These are phyloP conservation scores for Magnolia officinalis DNA, from an alignment of 164 flowering plant species.

Conservation along the genomic window DNA sequence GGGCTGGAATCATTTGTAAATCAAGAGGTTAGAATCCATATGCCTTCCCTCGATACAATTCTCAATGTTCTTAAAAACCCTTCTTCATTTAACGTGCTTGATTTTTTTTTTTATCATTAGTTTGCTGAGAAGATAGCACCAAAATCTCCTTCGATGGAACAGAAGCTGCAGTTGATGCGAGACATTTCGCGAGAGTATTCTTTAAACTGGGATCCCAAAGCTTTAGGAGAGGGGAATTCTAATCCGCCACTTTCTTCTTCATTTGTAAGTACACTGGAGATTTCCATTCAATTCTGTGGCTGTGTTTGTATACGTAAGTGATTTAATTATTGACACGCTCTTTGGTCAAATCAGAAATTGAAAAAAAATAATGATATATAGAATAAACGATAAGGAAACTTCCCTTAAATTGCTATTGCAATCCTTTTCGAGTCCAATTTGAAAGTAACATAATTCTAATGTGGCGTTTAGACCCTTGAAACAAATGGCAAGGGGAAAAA, in stretches of 20 bases:
- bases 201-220: constrained; percentile 54
- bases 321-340: background rate
- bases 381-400: no score
- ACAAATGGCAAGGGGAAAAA: no score
- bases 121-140: constrained; percentile 9
- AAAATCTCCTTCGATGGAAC: constrained; percentile 45
- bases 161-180: constrained; percentile 56
- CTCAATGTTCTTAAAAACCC: background rate
- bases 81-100: constrained; percentile 1
- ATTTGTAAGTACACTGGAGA: constrained; percentile 28
- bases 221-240: constrained; percentile 42
- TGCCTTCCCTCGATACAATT: background rate
- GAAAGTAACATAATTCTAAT: no score
- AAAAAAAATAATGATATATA: no score
- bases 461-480: no score
- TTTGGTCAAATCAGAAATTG: no score
- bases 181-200: constrained; percentile 51
- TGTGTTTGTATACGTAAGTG: background rate
- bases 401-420: no score
- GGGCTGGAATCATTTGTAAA: constrained; percentile 49
- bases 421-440: no score
- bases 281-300: background rate
- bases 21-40: constrained; percentile 42
- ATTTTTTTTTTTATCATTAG: background rate
- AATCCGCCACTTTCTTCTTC: constrained; percentile 28